Percentiles rank a stretch among this genome's conserved stretches.
Evolutionary conservation across 768 basidiomycete species (phyloP).

Genomic region (Crepidotus variabilis): DNA sequence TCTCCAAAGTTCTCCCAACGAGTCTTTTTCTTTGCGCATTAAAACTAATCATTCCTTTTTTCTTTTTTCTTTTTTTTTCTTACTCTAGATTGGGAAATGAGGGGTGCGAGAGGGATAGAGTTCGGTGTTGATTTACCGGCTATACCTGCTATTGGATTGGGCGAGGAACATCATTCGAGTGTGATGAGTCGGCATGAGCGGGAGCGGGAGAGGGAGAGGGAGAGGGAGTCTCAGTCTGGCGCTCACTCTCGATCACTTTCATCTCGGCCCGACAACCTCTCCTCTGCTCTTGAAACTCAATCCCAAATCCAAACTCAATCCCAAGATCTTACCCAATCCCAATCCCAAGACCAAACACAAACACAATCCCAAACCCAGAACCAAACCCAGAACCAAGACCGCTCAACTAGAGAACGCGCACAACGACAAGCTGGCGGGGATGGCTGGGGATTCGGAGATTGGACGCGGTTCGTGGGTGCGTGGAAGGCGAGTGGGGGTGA

Average conservation of each 20-base stretch:
- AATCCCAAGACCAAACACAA: no score
- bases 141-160: constrained; percentile 40
- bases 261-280: not conserved
- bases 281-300: no score
- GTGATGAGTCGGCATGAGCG: not conserved
- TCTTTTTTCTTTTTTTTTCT: not conserved
- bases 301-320: no score
- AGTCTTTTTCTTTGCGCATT: not conserved
- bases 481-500: constrained; percentile 49
- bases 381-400: no score
- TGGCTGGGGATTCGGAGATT: constrained; percentile 53
- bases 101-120: constrained; percentile 82
- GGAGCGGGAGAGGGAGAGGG: not conserved
- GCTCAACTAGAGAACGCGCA: no score
- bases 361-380: no score
- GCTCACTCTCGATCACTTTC: no score
- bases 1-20: not conserved
- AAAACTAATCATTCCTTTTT: not conserved
- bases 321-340: not conserved
- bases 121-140: constrained; percentile 57
- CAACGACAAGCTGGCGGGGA: constrained; percentile 23
- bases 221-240: no score
- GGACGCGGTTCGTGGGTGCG: constrained; percentile 56
- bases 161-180: constrained; percentile 10
- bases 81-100: constrained; percentile 78